Evolutionary conservation across 2,329 filamentous ascomycete species (phyloP), one percentile per base, ranked within the genome.

Genomic region (Sporothrix sp.): DNA sequence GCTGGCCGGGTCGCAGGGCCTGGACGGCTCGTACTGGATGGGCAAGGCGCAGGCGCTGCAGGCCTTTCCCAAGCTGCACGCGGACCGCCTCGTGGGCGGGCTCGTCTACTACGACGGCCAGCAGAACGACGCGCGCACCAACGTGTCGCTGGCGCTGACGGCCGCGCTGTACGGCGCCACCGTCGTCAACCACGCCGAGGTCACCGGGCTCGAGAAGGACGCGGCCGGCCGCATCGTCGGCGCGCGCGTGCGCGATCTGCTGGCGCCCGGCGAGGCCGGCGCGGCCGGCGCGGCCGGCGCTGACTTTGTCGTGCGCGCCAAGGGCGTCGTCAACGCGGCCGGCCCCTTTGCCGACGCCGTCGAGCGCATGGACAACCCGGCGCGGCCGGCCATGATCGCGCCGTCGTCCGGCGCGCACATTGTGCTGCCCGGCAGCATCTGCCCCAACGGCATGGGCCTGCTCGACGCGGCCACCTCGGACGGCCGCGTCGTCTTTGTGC

Each of bases 61-160:
- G 60, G 78, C 81, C 7, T 90, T 90, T 61, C 86, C 86, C 20
- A 84, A 89, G 77, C 69, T 93, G 66, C 82, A 78, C 61, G 79
- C 85, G 48, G 80, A 80, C 55, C 18, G 37, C 33, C 70, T 91
- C 14, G 76, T 88, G 48, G 86, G 87, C 57, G 86, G 86, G 30
- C 70, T 91, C 60, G 85, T 91, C 33, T 93, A 93, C 74, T 91
- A 91, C 63, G 84, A 93, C 68, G 86, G 86, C 56, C 85, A 86
- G 52, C 87, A 91, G 71, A 91, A 93, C 63, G 86, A 93, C 64
- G 88, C 86, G 23, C 81, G 86, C 55, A 93, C 91, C 85, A 91
- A 91, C 64, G 82, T 90, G 40, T 87, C 85, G 9, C 74, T 93
- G 44, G 86, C 84, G 20, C 81, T 88, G 72, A 91, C 86, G 7